Base-by-base conservation (phyloP, 2,329 filamentous ascomycete genomes). In the Macrophomina tecta region DNA sequence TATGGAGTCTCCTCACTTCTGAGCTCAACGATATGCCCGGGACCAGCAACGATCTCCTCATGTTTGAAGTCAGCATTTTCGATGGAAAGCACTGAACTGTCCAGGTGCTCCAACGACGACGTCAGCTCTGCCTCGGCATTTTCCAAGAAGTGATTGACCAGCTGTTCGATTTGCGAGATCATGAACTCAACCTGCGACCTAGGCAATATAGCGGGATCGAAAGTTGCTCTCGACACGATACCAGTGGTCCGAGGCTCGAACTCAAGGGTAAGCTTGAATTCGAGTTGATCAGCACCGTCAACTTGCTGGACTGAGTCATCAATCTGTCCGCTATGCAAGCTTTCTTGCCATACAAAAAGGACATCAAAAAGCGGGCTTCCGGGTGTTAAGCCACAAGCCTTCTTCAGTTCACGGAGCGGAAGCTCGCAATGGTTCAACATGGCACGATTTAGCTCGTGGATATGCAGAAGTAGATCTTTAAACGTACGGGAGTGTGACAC, bases 261-360 rank as follows among this genome's bases (percentile, higher is more conserved):
- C 73, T 97, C 93, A 6, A 97, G 75, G 2, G 94, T 84, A 1
- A 96, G 74, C 65, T 87, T 88, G 49, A 92, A 93, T 74, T 97
- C 93, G 6, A 95, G 81, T 28, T 87, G 86, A 74, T 97, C 94
- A 5, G 84, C 77, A 63, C 90, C 88, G 32, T 85, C 83, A 0
- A 86, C 75, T 65, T 93, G 82, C 9, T 73, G 76, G 0, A 94
- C 80, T 12, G 67, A 30, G 69, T 72, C 71, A 72, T 80, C 73
- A 3, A 73, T 69, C n/a, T 74, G 70, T 2, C 70, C 69, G 16
- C 77, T 76, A 1, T 77, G 69, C 18, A 90, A 80, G 0, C 89
- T 91, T 73, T 97, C 90, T 72, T 97, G 94, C 83, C 94, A 97
- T 0, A 94, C 89, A 72, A 97, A 90, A 0, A 97, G 81, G 0